Conservation (phyloP, 192 early-diverging fungal genomes). For the Backusella mclennaniae region DNA sequence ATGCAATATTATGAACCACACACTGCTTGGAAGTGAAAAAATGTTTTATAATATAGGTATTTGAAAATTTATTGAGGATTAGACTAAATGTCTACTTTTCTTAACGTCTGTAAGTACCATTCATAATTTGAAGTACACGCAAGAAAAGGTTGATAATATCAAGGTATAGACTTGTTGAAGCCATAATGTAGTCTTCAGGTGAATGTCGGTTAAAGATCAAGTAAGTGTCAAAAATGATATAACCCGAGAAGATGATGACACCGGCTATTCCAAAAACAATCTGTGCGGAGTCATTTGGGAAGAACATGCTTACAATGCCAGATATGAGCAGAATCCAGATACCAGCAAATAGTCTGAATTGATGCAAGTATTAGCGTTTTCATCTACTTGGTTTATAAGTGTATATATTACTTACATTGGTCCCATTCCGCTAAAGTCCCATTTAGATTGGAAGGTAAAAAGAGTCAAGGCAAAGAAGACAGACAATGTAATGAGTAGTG, state of each 20-base stretch:
- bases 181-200: constrained; percentile 74
- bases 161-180: constrained; percentile 65
- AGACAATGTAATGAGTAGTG: constrained; percentile 67
- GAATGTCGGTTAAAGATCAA: constrained; percentile 64
- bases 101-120: constrained; percentile 1
- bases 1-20: too few relatives aligned
- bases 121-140: constrained; percentile 60
- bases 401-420: constrained; percentile 39
- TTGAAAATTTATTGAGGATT: too few relatives aligned
- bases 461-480: constrained; percentile 73
- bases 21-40: too few relatives aligned
- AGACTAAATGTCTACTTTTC: background rate
- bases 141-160: constrained; percentile 81
- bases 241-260: constrained; percentile 75
- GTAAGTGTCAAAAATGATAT: constrained; percentile 76
- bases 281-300: constrained; percentile 59
- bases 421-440: constrained; percentile 63
- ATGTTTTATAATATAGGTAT: too few relatives aligned
- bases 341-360: constrained; percentile 51
- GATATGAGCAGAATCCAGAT: constrained; percentile 61
- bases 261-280: constrained; percentile 55
- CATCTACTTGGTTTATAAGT: background rate
- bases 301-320: constrained; percentile 64
- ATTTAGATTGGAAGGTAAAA: constrained; percentile 77
- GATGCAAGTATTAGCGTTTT: constrained; percentile 12